These are phyloP conservation scores for Alternaria hordeiaustralica DNA, from an alignment of 2,329 filamentous ascomycete species.

Conservation along the genomic window DNA sequence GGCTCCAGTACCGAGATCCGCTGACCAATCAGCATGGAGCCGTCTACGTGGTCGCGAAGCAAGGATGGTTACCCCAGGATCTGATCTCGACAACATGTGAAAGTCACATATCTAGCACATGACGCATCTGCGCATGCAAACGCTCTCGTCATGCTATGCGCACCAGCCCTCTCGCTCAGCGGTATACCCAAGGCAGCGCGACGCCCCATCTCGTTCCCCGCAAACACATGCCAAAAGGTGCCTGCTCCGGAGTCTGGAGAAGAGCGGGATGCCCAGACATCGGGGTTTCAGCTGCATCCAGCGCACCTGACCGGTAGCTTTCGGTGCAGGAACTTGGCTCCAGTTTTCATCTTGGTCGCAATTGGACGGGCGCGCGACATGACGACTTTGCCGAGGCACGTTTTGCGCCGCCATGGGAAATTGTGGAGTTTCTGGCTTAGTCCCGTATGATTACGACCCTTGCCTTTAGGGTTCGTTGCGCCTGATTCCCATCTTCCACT, in stretches of 20 bases:
- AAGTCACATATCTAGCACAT: neutral
- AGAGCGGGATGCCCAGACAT: neutral
- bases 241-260: neutral
- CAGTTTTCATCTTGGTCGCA: neutral
- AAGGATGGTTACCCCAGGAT: neutral
- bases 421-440: neutral
- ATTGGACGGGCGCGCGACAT: neutral
- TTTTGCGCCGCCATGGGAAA: conserved; percentile 2
- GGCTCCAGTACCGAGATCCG: neutral
- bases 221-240: neutral
- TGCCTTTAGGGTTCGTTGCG: neutral
- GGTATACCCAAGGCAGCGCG: neutral
- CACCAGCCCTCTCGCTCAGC: neutral
- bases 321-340: neutral
- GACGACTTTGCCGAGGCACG: neutral
- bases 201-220: neutral
- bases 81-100: neutral
- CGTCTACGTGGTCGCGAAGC: neutral
- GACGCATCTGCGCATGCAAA: neutral
- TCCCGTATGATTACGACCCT: neutral
- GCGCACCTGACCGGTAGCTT: neutral
- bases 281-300: neutral
- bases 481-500: neutral
- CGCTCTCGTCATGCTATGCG: neutral
- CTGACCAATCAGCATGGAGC: neutral